These are phyloP conservation scores for Nyssa sinensis DNA, from an alignment of 148 eudicot species.

Conservation along the genomic window DNA sequence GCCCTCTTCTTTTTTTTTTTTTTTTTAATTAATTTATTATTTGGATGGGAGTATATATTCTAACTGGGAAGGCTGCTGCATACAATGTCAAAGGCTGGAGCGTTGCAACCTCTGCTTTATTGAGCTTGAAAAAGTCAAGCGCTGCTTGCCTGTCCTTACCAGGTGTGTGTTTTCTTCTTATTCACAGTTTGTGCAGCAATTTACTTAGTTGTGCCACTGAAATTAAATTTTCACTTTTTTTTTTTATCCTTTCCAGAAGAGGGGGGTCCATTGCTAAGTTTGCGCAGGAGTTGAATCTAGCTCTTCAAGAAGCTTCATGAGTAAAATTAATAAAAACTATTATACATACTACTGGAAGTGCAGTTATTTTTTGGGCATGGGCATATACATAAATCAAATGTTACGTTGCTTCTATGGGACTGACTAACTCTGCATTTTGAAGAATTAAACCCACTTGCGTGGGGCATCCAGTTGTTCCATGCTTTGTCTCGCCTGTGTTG, in stretches of 20 bases:
- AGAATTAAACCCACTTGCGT: neutral
- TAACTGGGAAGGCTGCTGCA: slow-evolving; percentile 1
- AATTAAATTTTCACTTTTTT: neutral
- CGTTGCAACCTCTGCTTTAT: slow-evolving; percentile 85
- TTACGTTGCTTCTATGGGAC: neutral
- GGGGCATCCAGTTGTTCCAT: slow-evolving; percentile 3
- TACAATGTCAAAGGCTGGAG: slow-evolving; percentile 55
- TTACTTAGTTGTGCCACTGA: neutral
- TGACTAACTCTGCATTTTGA: neutral
- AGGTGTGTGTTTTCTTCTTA: slow-evolving; percentile 45
- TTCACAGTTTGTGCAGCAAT: neutral
- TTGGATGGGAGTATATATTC: neutral
- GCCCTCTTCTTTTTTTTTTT: neutral
- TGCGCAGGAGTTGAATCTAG: slow-evolving; percentile 80
- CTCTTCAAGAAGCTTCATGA: slow-evolving; percentile 57
- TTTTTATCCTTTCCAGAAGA: slow-evolving; percentile 48
- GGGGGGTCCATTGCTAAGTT: slow-evolving; percentile 88
- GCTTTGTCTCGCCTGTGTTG: no score
- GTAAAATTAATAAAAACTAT: slow-evolving; percentile 2
- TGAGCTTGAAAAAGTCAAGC: slow-evolving; percentile 87
- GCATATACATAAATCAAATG: slow-evolving; percentile 10
- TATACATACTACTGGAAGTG: neutral
- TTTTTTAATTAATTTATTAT: no score
- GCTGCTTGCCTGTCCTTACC: slow-evolving; percentile 59
- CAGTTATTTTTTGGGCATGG: slow-evolving; percentile 13